Evolutionary conservation across 257 asterid species (phyloP).

Genomic region (Mentha longifolia): DNA sequence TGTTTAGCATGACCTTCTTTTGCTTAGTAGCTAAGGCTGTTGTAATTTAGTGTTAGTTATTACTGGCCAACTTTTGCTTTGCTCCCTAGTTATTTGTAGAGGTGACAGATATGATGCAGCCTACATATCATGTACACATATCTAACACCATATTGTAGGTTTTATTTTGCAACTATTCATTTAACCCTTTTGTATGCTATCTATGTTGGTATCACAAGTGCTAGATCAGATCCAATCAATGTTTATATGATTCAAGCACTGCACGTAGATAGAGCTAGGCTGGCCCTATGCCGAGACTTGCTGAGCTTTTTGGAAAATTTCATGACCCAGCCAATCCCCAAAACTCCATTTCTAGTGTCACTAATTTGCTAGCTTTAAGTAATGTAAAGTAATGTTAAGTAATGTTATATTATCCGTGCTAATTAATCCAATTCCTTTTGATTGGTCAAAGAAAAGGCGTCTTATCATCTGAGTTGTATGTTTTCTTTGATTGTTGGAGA

Average conservation of each 20-base stretch:
- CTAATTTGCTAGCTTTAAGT: too few relatives aligned
- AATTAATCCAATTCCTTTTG: too few relatives aligned
- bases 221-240: background rate
- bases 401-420: too few relatives aligned
- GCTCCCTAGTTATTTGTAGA: slow-evolving; percentile 24
- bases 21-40: slow-evolving; percentile 24
- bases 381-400: too few relatives aligned
- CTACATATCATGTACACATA: slow-evolving; percentile 28
- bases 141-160: slow-evolving; percentile 11
- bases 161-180: slow-evolving; percentile 1
- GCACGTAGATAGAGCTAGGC: too few relatives aligned
- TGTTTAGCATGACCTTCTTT: slow-evolving; percentile 23
- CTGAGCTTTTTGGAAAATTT: too few relatives aligned
- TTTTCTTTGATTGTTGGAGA: too few relatives aligned
- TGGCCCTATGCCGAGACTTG: too few relatives aligned
- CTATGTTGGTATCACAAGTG: background rate
- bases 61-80: slow-evolving; percentile 8
- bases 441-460: too few relatives aligned
- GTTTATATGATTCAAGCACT: background rate
- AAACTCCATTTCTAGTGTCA: too few relatives aligned
- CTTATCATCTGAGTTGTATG: too few relatives aligned
- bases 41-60: slow-evolving; percentile 28
- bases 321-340: too few relatives aligned
- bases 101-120: slow-evolving; percentile 19
- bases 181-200: background rate